Evolutionary conservation across 371 early-diverging fungal species (phyloP), one percentile per base, ranked within the genome.

Genomic region (Apophysomyces sp.): DNA sequence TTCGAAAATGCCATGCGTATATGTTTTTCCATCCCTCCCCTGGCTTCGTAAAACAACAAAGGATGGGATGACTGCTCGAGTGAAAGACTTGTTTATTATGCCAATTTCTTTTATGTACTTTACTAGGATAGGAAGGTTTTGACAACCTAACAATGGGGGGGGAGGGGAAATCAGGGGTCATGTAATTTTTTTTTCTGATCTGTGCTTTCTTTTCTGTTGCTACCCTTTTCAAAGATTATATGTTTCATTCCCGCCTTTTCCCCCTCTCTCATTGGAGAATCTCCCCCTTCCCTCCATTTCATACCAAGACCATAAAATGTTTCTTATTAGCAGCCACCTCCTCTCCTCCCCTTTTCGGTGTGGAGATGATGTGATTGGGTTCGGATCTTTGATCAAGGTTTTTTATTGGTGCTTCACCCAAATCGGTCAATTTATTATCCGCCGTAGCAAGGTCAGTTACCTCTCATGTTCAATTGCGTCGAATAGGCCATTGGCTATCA

Each of bases 381-480:
- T 44, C 49, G 21, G 49, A 21, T 26, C 21, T 44, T 21, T 21
- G 24, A 21, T 21, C 34, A 2, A 44, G 21, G 21, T 18, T 18
- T 44, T 44, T 44, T 44, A 44, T 44, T 44, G 49, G 49, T 44
- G 34, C 13, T 34, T 44, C 24, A 24, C 9, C 16, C 9, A 9
- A 44, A n/a, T 18, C 49, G 49, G 49, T 44, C 49, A 44, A 44
- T 44, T 44, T 44, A 44, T 44, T 44, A 44, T 44, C 49, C 49
- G 49, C 49, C 21, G 21, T 7, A 44, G 4, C 21, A 21, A 44
- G 21, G 18, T 9, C 8, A 21, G 18, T 21, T 21, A 18, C 21
- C 21, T 2, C 9, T 44, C 8, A 7, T 44, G n/a, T 44, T 18
- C 49, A 21, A 44, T 21, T 44, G 49, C 16, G 49, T 44, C 21